Percentiles rank a stretch among this genome's conserved stretches.
These are phyloP conservation scores for Verticillium longisporum DNA, from an alignment of 2,329 filamentous ascomycete genomes.

Conservation along the genomic window DNA sequence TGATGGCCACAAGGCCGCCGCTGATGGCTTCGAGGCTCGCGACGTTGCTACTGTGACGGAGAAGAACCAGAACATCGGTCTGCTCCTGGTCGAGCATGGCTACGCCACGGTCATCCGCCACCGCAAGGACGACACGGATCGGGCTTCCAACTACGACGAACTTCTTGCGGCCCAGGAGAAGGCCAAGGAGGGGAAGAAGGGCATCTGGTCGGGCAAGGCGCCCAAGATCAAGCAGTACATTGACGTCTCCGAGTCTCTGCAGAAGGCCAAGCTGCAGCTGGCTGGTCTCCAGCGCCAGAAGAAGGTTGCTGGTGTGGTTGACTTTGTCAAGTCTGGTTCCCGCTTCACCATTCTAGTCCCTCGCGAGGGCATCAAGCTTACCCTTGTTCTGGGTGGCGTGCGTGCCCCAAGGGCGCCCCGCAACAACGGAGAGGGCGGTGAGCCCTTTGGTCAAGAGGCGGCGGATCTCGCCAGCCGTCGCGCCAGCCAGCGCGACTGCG, in stretches of 20 bases:
- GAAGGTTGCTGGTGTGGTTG: conserved; percentile 86
- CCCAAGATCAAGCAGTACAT: conserved; percentile 75
- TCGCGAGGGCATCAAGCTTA: conserved; percentile 89
- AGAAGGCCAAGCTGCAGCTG: conserved; percentile 93
- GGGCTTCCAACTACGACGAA: conserved; percentile 90
- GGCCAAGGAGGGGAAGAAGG: conserved; percentile 83
- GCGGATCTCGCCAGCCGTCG: conserved; percentile 84
- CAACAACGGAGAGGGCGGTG: conserved; percentile 66
- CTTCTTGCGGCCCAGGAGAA: conserved; percentile 72
- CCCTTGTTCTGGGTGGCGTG: conserved; percentile 88
- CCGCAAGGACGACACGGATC: conserved; percentile 87
- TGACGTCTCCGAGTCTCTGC: conserved; percentile 85
- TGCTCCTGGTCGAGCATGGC: conserved; percentile 82
- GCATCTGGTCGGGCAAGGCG: conserved; percentile 90
- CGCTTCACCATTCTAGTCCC: conserved; percentile 89
- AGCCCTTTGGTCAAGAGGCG: conserved; percentile 93
- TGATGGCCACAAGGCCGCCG: conserved; percentile 85
- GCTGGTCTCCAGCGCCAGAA: conserved; percentile 83
- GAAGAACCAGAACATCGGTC: conserved; percentile 79
- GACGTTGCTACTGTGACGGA: conserved; percentile 86
- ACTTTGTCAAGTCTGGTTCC: conserved; percentile 96
- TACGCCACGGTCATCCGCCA: conserved; percentile 93
- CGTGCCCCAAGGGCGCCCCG: conserved; percentile 83
- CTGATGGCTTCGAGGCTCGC: conserved; percentile 85
- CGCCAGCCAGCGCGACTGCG: conserved; percentile 89